Evolutionary conservation across 257 asterid genomes (phyloP).

Genomic region (Solanum microdontum): DNA sequence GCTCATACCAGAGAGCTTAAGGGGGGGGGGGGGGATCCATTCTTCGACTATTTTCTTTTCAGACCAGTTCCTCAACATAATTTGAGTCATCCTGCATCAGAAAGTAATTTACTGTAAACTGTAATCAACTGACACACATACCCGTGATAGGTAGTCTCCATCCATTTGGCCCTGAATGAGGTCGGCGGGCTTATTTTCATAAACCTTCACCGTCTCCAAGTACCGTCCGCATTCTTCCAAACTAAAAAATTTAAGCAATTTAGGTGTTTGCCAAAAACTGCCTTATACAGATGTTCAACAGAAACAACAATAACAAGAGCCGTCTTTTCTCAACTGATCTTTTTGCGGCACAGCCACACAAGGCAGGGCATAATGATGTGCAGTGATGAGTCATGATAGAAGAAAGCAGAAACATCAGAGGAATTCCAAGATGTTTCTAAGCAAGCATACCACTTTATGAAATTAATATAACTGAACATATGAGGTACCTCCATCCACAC

Average conservation of each 20-base stretch:
- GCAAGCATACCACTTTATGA: neutral
- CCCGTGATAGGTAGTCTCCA: constrained; percentile 86
- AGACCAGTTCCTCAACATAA: neutral
- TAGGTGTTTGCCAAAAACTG: neutral
- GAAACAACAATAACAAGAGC: neutral
- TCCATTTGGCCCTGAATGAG: constrained; percentile 98
- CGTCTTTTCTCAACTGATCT: neutral
- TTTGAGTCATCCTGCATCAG: neutral
- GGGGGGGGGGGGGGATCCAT: neutral
- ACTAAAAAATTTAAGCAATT: constrained; percentile 23
- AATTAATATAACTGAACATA: neutral
- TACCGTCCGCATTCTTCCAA: constrained; percentile 97
- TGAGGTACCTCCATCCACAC: constrained; percentile 82
- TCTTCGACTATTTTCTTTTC: neutral
- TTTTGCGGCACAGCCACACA: neutral
- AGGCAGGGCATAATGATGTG: neutral
- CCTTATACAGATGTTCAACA: neutral
- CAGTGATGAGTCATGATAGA: neutral
- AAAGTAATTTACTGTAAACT: neutral
- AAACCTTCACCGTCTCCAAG: constrained; percentile 90
- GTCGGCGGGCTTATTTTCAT: constrained; percentile 92
- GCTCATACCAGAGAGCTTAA: neutral
- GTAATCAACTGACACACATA: constrained; percentile 5
- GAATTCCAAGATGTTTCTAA: neutral
- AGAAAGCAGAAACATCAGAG: neutral